A percentile compares a stretch with the other conserved stretches of the same genome.
phyloP scores from a whole-genome alignment of 2,329 filamentous ascomycete genomes.

The Pestalotiopsis sp. region DNA sequence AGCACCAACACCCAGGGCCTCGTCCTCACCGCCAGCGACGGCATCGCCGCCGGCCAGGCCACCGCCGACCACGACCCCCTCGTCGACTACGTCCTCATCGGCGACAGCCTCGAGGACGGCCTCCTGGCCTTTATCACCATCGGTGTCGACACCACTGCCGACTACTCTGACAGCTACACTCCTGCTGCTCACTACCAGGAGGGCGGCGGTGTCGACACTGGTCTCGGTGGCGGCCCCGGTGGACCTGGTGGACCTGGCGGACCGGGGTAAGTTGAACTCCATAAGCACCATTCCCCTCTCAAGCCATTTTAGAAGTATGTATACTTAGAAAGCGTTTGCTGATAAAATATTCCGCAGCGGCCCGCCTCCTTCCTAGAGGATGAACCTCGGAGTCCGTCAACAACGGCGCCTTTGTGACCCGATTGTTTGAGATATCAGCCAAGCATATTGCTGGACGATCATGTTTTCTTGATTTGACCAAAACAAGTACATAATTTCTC shows the following conservation, averaged over 20 bases:
- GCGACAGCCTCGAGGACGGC: slow-evolving; percentile 46
- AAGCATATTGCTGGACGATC: too few relatives aligned
- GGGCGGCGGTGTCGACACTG: slow-evolving; percentile 23
- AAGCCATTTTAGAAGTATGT: too few relatives aligned
- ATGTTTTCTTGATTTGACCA: too few relatives aligned
- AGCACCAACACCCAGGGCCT: slow-evolving; percentile 38
- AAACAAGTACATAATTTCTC: too few relatives aligned
- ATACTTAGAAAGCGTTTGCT: too few relatives aligned
- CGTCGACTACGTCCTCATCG: slow-evolving; percentile 57
- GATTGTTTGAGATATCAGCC: too few relatives aligned
- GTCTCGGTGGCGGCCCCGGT: slow-evolving; percentile 15
- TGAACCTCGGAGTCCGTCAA: too few relatives aligned
- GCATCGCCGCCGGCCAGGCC: slow-evolving; percentile 47
- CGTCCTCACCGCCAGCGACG: slow-evolving; percentile 50
- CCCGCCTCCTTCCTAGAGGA: too few relatives aligned
- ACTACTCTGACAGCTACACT: slow-evolving; percentile 21
- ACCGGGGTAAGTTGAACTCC: background rate
- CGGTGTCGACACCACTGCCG: slow-evolving; percentile 41
- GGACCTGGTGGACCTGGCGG: slow-evolving; percentile 3
- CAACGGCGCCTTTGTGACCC: too few relatives aligned
- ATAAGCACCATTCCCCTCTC: background rate
- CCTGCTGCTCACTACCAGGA: slow-evolving; percentile 28
- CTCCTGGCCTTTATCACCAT: slow-evolving; percentile 50
- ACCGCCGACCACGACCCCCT: slow-evolving; percentile 54
- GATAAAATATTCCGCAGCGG: too few relatives aligned